phyloP scores from a whole-genome alignment of 1,139 yeast genomes.

The Geotrichum phurueaensis region DNA sequence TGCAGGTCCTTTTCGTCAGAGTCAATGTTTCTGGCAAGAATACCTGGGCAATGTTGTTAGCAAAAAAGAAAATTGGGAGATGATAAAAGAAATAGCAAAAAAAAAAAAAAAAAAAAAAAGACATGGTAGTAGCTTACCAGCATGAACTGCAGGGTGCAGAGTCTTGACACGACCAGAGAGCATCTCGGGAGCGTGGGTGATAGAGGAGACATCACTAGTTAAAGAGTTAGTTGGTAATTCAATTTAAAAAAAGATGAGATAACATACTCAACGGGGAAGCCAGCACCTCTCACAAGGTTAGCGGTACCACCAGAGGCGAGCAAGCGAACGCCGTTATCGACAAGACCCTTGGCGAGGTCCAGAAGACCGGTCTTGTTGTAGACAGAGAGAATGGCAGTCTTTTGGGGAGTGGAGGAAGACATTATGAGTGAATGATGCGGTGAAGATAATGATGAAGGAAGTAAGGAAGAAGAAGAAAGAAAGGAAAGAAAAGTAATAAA shows the following conservation, averaged over 20 bases:
- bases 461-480: background rate
- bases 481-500: background rate
- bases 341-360: constrained; percentile 92
- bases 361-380: constrained; percentile 94
- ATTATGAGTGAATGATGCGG: background rate
- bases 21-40: constrained; percentile 86
- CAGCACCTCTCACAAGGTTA: constrained; percentile 88
- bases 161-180: constrained; percentile 97
- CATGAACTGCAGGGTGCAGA: constrained; percentile 97
- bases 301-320: constrained; percentile 98
- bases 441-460: background rate
- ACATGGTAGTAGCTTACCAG: constrained; percentile 47
- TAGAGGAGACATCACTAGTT: constrained; percentile 67
- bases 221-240: background rate
- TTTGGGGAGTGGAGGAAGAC: constrained; percentile 27
- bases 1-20: constrained; percentile 82
- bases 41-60: constrained; percentile 33
- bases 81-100: background rate
- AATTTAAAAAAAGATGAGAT: background rate
- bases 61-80: background rate
- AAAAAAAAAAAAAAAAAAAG: background rate
- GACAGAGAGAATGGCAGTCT: constrained; percentile 93
- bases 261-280: constrained; percentile 76
- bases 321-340: constrained; percentile 79
- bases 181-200: constrained; percentile 98